Evolutionary conservation across 2,329 filamentous ascomycete genomes (phyloP).

Genomic region (Xylaria sp.): DNA sequence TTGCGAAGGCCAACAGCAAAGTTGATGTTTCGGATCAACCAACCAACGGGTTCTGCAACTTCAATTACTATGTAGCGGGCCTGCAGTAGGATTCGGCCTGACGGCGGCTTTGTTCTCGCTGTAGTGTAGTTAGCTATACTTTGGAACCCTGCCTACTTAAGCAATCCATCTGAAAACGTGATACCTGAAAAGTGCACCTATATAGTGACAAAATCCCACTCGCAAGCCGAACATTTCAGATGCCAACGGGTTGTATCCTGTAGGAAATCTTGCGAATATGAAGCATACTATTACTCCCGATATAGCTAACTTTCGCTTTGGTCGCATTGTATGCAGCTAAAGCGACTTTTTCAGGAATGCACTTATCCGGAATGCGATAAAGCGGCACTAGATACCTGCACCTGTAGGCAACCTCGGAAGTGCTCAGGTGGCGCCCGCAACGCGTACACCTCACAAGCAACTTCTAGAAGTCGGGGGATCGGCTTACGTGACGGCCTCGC

Average conservation of each 20-base stretch:
- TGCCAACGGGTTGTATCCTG: too few species aligned
- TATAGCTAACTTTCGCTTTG: not conserved
- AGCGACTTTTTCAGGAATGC: not conserved
- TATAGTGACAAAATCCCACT: too few species aligned
- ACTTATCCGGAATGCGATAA: not conserved
- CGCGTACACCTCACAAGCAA: conserved; percentile 16
- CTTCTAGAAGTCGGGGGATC: conserved; percentile 36
- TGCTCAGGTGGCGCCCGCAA: not conserved
- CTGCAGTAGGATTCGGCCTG: conserved; percentile 33
- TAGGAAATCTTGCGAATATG: too few species aligned
- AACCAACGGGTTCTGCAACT: conserved; percentile 47
- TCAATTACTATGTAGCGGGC: conserved; percentile 48
- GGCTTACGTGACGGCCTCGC: conserved; percentile 37
- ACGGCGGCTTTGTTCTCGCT: not conserved
- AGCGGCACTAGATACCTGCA: not conserved
- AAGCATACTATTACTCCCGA: too few species aligned
- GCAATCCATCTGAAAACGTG: too few species aligned
- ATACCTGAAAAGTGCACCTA: too few species aligned
- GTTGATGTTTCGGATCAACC: conserved; percentile 44
- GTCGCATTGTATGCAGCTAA: not conserved
- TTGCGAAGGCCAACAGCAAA: conserved; percentile 39
- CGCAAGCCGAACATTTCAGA: too few species aligned
- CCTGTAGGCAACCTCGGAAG: not conserved
- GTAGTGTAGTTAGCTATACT: not conserved
- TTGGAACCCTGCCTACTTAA: not conserved